Evolutionary conservation across 164 flowering plant genomes (phyloP).

Genomic region (Houttuynia cordata): DNA sequence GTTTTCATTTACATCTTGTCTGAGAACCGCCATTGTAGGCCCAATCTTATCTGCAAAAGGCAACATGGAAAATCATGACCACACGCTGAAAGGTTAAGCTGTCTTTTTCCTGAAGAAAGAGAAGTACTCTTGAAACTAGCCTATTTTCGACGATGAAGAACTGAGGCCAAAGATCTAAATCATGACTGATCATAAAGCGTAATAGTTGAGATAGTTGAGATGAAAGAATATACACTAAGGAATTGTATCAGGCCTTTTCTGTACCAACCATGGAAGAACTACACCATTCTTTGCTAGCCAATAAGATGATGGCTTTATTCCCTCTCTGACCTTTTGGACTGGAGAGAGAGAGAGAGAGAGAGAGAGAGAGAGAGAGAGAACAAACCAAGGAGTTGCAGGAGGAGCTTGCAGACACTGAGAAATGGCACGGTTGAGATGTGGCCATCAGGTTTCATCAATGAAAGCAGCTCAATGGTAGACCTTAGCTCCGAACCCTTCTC

Average conservation of each 20-base stretch:
- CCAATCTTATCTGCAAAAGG: constrained; percentile 80
- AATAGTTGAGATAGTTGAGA: neutral
- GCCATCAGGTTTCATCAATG: constrained; percentile 13
- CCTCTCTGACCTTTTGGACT: no score
- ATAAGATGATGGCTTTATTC: no score
- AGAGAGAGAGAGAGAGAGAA: constrained; percentile 12
- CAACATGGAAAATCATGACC: neutral
- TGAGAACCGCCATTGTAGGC: constrained; percentile 78
- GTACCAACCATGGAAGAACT: no score
- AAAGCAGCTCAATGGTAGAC: constrained; percentile 54
- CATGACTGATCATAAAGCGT: neutral
- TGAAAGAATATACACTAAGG: neutral
- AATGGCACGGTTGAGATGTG: constrained; percentile 48
- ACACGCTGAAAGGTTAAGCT: neutral
- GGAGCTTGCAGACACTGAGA: constrained; percentile 42
- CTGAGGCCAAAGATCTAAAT: neutral
- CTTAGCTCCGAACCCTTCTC: constrained; percentile 39
- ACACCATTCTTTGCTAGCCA: no score
- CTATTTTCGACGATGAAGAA: neutral
- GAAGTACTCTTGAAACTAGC: neutral
- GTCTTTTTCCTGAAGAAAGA: neutral
- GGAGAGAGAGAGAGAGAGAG: constrained; percentile 10
- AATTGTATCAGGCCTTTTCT: no score
- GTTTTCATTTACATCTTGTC: constrained; percentile 70
- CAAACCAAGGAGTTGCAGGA: constrained; percentile 69